A percentile compares a stretch with the other conserved stretches of the same genome.
Conservation (phyloP, 2,329 filamentous ascomycete genomes). For the Blumeria hordei region DNA sequence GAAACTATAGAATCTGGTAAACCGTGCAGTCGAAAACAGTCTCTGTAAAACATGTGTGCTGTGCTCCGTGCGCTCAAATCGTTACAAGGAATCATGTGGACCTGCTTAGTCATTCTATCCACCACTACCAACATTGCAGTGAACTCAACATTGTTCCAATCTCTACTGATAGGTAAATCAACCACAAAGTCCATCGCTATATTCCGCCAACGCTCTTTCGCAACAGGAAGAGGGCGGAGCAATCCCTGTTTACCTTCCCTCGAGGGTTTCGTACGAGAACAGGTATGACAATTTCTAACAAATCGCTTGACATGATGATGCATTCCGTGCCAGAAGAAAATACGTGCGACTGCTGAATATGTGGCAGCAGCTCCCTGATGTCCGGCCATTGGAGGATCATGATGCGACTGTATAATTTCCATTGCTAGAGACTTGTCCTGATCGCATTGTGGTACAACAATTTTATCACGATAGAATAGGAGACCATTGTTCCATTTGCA, state of each 20-base stretch:
- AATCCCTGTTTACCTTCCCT: neutral
- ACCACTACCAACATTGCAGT: neutral
- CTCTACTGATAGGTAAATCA: neutral
- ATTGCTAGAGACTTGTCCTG: neutral
- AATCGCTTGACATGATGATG: neutral
- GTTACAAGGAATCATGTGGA: neutral
- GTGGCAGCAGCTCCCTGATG: neutral
- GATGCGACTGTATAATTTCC: neutral
- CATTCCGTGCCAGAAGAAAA: neutral
- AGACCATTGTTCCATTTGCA: neutral
- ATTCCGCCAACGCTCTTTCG: neutral
- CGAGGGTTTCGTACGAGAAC: neutral
- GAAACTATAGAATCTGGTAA: conserved; percentile 3
- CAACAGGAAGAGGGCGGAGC: neutral
- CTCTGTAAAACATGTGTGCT: neutral
- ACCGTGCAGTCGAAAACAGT: neutral
- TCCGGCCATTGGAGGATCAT: neutral
- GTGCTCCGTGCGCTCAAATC: neutral
- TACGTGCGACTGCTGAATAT: neutral
- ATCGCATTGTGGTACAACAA: neutral
- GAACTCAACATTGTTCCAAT: neutral
- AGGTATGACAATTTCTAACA: neutral
- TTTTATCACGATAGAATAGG: neutral
- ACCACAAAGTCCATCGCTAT: neutral
- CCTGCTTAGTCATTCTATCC: neutral